Evolutionary conservation across 345 rosid species (phyloP), one percentile per base, ranked within the genome.

Genomic region (Carallia brachiata): DNA sequence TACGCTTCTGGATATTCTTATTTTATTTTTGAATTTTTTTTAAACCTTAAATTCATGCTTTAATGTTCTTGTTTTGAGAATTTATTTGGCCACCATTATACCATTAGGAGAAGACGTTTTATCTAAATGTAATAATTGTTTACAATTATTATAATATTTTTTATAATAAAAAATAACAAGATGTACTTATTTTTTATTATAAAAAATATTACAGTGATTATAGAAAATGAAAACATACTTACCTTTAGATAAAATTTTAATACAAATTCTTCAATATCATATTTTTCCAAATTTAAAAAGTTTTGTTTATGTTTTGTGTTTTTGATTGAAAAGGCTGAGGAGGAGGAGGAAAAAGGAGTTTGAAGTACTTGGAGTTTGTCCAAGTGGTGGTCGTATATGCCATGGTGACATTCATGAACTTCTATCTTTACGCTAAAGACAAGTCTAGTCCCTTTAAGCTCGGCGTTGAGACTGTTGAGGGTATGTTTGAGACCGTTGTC

Each of bases 391-490:
- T 84, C 17, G 62, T 89, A 16, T 84, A 89, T 69, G 90, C 88
- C 0, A 67, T 79, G 52, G 60, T 87, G 82, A 79, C 88, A 34
- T 85, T 89, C 69, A 36, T 83, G 62, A 72, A 80, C 36, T 79
- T 95, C 28, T 95, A 95, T 67, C 75, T 73, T 7, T 79, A 81
- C 76, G 94, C 93, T 8, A 95, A 95, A 84, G 94, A 88, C 28
- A 84, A 79, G 81, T 79, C 92, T 1, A 96, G 99, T 28, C 97
- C 92, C 2, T 74, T 92, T 83, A 92, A 89, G 72, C 74, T 91
- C 2, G 88, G 97, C 19, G 91, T 95, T 68, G 97, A 92, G 75
- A 83, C 92, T 17, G 83, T 89, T 0, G 99, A 95, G 77, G 94
- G 90, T 23, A 84, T 90, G 1, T 96, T 92, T 19, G 90, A 86